These are phyloP conservation scores for Podaxis sp. DNA, from an alignment of 768 basidiomycete genomes.

Conservation along the genomic window DNA sequence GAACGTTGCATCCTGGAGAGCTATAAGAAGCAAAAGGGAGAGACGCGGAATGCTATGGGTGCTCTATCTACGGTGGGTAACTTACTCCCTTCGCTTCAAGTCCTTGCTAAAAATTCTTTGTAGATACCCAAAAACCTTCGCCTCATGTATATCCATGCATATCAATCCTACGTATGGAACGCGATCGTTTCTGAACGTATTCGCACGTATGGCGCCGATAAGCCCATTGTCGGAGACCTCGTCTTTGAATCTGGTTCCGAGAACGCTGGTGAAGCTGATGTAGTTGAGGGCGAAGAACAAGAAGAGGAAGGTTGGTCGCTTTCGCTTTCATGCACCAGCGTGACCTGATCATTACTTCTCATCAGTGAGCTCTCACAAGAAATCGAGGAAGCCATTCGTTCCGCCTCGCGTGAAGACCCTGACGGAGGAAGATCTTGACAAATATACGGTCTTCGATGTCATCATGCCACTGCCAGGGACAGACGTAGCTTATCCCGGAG, in stretches of 20 bases:
- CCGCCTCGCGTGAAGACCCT: conserved; percentile 76
- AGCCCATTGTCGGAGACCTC: conserved; percentile 86
- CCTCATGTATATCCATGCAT: conserved; percentile 97
- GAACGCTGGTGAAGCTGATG: conserved; percentile 32
- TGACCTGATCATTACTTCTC: background rate
- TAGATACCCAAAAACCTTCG: conserved; percentile 95
- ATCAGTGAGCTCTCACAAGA: conserved; percentile 31
- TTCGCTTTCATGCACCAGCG: background rate
- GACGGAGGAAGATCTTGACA: conserved; percentile 71
- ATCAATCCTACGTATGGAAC: conserved; percentile 99
- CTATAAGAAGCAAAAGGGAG: conserved; percentile 77
- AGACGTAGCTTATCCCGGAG: conserved; percentile 91
- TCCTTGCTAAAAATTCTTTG: background rate
- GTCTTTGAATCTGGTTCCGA: conserved; percentile 62
- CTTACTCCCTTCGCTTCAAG: background rate
- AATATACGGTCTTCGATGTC: conserved; percentile 91
- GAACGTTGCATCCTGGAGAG: conserved; percentile 92
- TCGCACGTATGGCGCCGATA: conserved; percentile 67
- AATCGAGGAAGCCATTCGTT: conserved; percentile 55
- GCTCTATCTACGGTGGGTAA: conserved; percentile 75
- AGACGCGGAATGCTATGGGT: conserved; percentile 82
- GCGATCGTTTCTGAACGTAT: conserved; percentile 94
- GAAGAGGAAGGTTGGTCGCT: conserved; percentile 30
- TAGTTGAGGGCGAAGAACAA: conserved; percentile 32
- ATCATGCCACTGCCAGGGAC: conserved; percentile 97